Evolutionary conservation across 331 rosid species (phyloP), one percentile per base, ranked within the genome.

Genomic region (Pyrus hybrid): DNA sequence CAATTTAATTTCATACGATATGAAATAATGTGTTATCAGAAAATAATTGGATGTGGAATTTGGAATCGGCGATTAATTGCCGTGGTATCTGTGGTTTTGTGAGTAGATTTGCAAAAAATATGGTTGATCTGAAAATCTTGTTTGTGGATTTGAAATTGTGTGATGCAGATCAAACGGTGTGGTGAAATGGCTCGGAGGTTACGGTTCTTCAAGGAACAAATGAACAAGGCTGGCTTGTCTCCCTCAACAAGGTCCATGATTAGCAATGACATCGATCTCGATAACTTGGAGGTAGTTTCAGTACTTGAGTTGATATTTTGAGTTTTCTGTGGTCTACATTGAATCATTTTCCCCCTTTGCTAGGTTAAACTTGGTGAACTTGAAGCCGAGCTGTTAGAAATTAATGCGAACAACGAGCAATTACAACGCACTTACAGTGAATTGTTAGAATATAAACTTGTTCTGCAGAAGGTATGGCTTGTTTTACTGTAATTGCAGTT

Each of bases 171-270:
- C 58, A 88, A 89, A 85, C 77, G 94, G 83, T 90, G 95, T 67
- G 95, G 89, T 28, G 96, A 93, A 75, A 87, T 93, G 98, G 88
- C 87, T 8, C 82, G 96, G 45, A 82, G 80, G 63, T 80, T 93
- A 43, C 85, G 96, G 8, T 86, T 88, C 79, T 89, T 88, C 71
- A 83, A 73, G 83, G 98, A 93, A 7, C 95, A 90, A 84, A 93
- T 93, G 94, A 57, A 22, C 64, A 90, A 82, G 82, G 90, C 91
- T 9, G 85, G 87, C 37, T 60, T 93, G 70, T 71, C 86, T 2
- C 85, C 86, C 65, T 80, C 90, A 45, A 4, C 65, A 75, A 68
- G 54, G 70, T 72, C 86, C 61, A 26, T 75, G 18, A 75, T 60
- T 67, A 75, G 75, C 41, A 60, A 29, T 58, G 76, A 37, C 54